These are phyloP conservation scores for Pythium oligandrum DNA, from an alignment of 352 stramenopile species.

Conservation along the genomic window DNA sequence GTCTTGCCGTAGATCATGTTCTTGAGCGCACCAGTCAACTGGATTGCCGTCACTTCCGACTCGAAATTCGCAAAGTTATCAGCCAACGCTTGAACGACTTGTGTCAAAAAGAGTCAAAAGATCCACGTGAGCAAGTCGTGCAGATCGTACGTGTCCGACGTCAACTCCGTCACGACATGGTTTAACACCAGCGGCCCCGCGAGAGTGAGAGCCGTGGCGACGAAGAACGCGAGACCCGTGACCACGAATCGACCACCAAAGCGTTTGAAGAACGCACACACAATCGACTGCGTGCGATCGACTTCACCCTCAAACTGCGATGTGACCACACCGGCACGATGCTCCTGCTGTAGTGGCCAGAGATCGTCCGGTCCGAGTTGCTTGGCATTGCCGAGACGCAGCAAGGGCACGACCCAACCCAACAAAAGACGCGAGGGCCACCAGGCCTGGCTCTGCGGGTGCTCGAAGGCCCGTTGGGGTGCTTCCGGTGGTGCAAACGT, in stretches of 20 bases:
- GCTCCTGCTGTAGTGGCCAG: no score
- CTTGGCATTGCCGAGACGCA: no score
- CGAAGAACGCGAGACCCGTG: conserved; percentile 30
- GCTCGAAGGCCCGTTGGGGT: no score
- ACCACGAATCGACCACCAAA: conserved; percentile 27
- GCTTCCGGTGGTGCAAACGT: no score
- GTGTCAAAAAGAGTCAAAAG: conserved; percentile 25
- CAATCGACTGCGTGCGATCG: conserved; percentile 19
- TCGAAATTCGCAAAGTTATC: conserved; percentile 36
- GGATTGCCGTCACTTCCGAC: conserved; percentile 39
- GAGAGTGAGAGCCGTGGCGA: conserved; percentile 35
- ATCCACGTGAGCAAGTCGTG: conserved; percentile 24
- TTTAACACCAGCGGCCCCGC: conserved; percentile 30
- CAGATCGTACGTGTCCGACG: conserved; percentile 14
- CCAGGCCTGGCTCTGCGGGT: no score
- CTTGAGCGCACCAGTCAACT: conserved; percentile 42
- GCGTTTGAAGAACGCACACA: conserved; percentile 18
- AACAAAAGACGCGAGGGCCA: no score
- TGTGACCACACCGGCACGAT: no score
- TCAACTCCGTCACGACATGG: conserved; percentile 29
- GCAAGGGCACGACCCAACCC: no score
- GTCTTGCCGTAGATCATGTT: conserved; percentile 42
- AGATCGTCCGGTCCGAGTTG: no score
- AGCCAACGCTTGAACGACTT: conserved; percentile 38
- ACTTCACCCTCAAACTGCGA: no score